Conservation (phyloP, 1,284 basidiomycete genomes). For the Cutaneotrichosporon mucoides region DNA sequence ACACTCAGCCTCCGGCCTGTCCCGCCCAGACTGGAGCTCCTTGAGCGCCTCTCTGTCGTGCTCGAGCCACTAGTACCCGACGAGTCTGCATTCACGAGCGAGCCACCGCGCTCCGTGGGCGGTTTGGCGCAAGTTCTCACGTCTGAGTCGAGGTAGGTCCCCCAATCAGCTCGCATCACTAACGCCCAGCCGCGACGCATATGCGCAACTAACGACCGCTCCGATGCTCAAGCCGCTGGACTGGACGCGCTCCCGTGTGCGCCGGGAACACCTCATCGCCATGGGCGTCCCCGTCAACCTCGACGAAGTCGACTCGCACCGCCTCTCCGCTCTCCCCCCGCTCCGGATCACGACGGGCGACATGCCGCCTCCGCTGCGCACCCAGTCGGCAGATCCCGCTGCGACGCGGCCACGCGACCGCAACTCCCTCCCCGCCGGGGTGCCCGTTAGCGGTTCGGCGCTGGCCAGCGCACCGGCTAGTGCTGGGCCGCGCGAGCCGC, state of each 20-base stretch:
- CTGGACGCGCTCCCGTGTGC: conserved; percentile 83
- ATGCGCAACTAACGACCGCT: conserved; percentile 56
- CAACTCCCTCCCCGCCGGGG: conserved; percentile 11
- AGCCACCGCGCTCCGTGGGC: conserved; percentile 70
- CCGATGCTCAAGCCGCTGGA: conserved; percentile 66
- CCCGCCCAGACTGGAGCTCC: conserved; percentile 58
- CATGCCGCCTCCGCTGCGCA: conserved; percentile 29
- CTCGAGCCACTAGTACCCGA: conserved; percentile 61
- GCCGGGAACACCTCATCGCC: conserved; percentile 79
- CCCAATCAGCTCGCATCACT: not conserved
- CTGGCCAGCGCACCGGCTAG: conserved; percentile 43
- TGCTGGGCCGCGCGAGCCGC: conserved; percentile 36
- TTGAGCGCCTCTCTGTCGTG: conserved; percentile 61
- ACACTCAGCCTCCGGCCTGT: conserved; percentile 63
- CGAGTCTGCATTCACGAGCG: conserved; percentile 59
- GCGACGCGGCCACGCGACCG: not conserved
- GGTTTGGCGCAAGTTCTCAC: conserved; percentile 73
- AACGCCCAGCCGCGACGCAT: conserved; percentile 63
- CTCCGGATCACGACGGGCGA: conserved; percentile 67
- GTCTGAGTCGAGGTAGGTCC: conserved; percentile 58
- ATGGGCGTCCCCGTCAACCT: conserved; percentile 89
- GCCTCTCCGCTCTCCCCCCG: conserved; percentile 66
- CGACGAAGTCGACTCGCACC: conserved; percentile 75
- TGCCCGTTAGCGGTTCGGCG: conserved; percentile 3
- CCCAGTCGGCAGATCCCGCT: conserved; percentile 39